These are phyloP conservation scores for Spinacia oleracea DNA, from an alignment of 179 eudicot species.

Conservation along the genomic window DNA sequence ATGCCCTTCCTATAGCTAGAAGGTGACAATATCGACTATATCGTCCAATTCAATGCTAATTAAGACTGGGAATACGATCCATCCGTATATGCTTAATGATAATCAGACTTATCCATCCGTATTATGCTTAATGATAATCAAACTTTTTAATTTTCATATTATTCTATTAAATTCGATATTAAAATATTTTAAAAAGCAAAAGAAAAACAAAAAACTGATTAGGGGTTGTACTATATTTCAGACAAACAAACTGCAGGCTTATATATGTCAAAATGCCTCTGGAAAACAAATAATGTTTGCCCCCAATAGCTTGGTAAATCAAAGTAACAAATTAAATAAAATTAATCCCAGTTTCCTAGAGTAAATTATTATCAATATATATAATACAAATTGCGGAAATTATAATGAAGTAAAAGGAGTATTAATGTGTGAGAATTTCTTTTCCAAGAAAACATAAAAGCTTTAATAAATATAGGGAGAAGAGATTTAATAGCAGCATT, in stretches of 20 bases:
- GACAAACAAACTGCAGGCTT: conserved; percentile 41
- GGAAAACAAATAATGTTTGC: conserved; percentile 15
- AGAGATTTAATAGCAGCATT: conserved; percentile 7
- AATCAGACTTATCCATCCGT: too few species aligned
- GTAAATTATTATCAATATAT: not conserved
- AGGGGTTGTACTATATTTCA: conserved; percentile 8
- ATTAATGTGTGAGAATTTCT: not conserved
- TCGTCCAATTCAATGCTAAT: too few species aligned
- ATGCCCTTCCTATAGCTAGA: too few species aligned
- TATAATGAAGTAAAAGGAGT: not conserved
- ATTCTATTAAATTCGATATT: not conserved
- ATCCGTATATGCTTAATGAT: too few species aligned
- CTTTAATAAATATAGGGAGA: not conserved
- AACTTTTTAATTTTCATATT: too few species aligned
- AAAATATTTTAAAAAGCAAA: too few species aligned
- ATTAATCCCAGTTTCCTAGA: conserved; percentile 16
- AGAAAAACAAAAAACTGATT: not conserved
- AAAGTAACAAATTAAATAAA: conserved; percentile 3
- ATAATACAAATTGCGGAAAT: not conserved
- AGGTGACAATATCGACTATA: too few species aligned
- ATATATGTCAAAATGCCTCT: conserved; percentile 27
- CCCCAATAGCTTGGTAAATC: conserved; percentile 15
- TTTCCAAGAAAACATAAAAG: not conserved
- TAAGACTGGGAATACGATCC: too few species aligned
- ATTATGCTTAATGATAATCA: too few species aligned